These are phyloP conservation scores for Pleurotus platypus DNA, from an alignment of 768 basidiomycete genomes.

Conservation along the genomic window DNA sequence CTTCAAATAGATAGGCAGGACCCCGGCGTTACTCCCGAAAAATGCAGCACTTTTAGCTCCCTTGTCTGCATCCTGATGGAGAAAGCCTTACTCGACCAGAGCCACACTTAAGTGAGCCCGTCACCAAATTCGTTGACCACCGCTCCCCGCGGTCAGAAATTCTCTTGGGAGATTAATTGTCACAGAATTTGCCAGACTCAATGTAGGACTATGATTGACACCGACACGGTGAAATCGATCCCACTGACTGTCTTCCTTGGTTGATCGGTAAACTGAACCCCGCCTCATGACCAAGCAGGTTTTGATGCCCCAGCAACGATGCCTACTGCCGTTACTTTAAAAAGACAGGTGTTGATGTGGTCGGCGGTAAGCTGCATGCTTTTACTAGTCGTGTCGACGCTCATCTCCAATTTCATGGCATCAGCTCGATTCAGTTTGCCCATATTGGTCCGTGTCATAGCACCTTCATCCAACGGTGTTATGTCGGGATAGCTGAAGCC, in stretches of 20 bases:
- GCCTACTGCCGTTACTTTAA: neutral
- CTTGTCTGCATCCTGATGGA: neutral
- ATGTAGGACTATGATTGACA: neutral
- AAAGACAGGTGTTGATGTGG: slow-evolving; percentile 1
- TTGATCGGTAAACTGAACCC: neutral
- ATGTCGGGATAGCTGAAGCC: too few species aligned
- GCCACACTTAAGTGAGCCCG: neutral
- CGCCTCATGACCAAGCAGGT: neutral
- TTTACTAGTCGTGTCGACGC: too few species aligned
- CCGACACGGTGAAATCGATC: slow-evolving; percentile 1
- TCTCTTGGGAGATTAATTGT: neutral
- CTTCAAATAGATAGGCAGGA: neutral
- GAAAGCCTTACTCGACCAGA: neutral
- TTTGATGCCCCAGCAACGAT: neutral
- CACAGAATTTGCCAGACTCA: neutral
- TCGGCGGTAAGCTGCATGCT: neutral
- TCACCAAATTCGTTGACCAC: neutral
- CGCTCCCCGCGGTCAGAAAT: neutral
- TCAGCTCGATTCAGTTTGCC: neutral
- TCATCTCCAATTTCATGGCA: neutral
- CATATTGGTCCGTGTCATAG: neutral
- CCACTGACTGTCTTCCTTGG: neutral
- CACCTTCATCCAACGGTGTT: neutral
- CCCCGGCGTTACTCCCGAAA: neutral
- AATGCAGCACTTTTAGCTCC: neutral